Evolutionary conservation across 768 basidiomycete species (phyloP).

Genomic region (Artomyces pyxidatus): DNA sequence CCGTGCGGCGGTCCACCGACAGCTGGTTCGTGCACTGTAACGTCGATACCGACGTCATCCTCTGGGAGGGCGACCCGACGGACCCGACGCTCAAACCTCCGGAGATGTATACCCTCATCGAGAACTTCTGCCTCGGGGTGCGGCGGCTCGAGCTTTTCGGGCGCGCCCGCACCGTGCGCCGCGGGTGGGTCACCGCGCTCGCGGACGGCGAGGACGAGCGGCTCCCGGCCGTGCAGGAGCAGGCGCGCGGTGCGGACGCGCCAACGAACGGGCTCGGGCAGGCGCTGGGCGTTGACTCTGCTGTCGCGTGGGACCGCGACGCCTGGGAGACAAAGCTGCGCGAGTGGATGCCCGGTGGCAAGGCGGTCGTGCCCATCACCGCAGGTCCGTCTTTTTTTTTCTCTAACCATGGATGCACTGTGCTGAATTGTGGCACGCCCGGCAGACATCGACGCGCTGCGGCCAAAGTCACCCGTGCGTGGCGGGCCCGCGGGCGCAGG

Average conservation of each 20-base stretch:
- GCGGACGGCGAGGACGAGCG: slow-evolving; percentile 53
- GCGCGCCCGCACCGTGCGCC: slow-evolving; percentile 54
- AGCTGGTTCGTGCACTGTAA: slow-evolving; percentile 98
- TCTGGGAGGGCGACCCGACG: slow-evolving; percentile 87
- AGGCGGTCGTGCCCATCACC: slow-evolving; percentile 58
- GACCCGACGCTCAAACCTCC: slow-evolving; percentile 88
- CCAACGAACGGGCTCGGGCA: slow-evolving; percentile 19
- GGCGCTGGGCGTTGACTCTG: slow-evolving; percentile 17
- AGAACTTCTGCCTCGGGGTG: slow-evolving; percentile 94
- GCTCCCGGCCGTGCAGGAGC: slow-evolving; percentile 28
- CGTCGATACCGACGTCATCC: slow-evolving; percentile 93
- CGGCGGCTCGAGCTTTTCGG: slow-evolving; percentile 90
- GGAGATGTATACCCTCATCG: slow-evolving; percentile 92
- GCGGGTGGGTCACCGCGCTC: slow-evolving; percentile 90
- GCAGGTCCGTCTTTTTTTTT: slow-evolving; percentile 25
- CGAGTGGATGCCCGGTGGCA: slow-evolving; percentile 35
- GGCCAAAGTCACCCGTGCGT: slow-evolving; percentile 78
- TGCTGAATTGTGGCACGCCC: slow-evolving; percentile 2
- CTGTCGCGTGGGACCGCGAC: slow-evolving; percentile 51
- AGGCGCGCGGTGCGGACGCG: slow-evolving; percentile 13
- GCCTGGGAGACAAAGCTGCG: slow-evolving; percentile 58
- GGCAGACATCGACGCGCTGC: slow-evolving; percentile 69
- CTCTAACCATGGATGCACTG: slow-evolving; percentile 7
- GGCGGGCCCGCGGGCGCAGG: slow-evolving; percentile 21
- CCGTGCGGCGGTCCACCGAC: slow-evolving; percentile 90